phyloP scores from a whole-genome alignment of 1,284 basidiomycete species.

The Rhodotorula sp. region DNA sequence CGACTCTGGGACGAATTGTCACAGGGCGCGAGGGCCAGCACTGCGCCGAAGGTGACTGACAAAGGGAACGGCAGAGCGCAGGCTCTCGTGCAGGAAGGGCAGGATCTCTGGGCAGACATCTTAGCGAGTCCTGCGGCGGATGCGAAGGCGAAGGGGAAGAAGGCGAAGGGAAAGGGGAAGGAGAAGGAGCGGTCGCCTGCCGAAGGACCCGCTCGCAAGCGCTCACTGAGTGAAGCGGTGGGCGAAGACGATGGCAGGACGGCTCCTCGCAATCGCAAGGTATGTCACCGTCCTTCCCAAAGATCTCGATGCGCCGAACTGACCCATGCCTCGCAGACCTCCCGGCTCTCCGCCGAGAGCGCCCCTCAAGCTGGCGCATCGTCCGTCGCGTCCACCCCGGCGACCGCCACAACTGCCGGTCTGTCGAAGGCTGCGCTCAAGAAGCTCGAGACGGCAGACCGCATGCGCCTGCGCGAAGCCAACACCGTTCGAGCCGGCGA shows the following conservation, averaged over 20 bases:
- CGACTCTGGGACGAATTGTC: not conserved
- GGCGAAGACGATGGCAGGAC: not conserved
- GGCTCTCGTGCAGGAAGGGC: not conserved
- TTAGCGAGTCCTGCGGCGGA: not conserved
- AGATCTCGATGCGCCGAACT: too few relatives aligned
- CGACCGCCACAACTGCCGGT: not conserved
- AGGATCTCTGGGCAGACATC: constrained; percentile 12
- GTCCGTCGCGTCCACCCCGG: not conserved
- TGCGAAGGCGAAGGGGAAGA: constrained; percentile 10
- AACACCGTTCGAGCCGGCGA: constrained; percentile 33
- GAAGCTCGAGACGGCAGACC: constrained; percentile 27
- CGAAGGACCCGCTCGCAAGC: not conserved
- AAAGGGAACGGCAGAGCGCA: not conserved
- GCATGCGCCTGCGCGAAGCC: constrained; percentile 18
- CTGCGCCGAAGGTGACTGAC: too few relatives aligned
- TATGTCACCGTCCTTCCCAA: not conserved
- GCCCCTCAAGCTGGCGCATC: not conserved
- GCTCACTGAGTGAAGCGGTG: constrained; percentile 1
- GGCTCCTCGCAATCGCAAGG: not conserved
- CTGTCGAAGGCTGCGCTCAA: constrained; percentile 14
- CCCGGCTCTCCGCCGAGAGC: not conserved
- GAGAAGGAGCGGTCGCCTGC: not conserved
- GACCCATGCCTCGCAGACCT: not conserved
- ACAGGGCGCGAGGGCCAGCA: not conserved
- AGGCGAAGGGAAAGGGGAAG: not conserved